A percentile compares a stretch with the other conserved stretches of the same genome.
phyloP scores from a whole-genome alignment of 2,329 filamentous ascomycete genomes.

The Pestalotiopsis fici region DNA sequence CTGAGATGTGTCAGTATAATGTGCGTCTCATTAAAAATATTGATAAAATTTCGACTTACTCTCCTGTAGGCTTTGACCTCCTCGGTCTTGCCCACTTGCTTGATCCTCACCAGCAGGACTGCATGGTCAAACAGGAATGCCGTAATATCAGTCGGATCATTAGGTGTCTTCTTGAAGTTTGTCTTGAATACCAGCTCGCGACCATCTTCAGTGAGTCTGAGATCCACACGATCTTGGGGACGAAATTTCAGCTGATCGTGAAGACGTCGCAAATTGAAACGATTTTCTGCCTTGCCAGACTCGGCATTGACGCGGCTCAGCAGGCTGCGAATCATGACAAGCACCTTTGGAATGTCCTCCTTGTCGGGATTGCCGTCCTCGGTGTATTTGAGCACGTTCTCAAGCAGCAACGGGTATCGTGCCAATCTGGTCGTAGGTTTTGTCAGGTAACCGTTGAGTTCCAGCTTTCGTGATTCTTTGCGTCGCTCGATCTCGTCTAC shows the following conservation, averaged over 20 bases:
- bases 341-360: constrained; percentile 87
- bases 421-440: constrained; percentile 96
- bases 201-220: constrained; percentile 91
- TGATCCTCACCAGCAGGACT: constrained; percentile 86
- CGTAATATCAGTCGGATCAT: constrained; percentile 85
- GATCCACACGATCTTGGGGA: constrained; percentile 85
- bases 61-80: constrained; percentile 93
- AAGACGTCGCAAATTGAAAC: constrained; percentile 90
- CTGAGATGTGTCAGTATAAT: constrained; percentile 33
- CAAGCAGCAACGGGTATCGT: constrained; percentile 87
- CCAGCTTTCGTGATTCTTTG: constrained; percentile 94
- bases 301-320: constrained; percentile 89
- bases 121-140: constrained; percentile 97
- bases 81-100: constrained; percentile 89
- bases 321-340: constrained; percentile 83
- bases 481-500: constrained; percentile 95
- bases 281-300: constrained; percentile 95
- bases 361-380: constrained; percentile 87
- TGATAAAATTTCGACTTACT: constrained; percentile 36
- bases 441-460: constrained; percentile 95
- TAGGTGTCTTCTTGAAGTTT: constrained; percentile 87
- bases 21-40: neutral
- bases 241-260: constrained; percentile 92
- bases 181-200: constrained; percentile 95
- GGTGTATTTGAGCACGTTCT: constrained; percentile 90